phyloP scores from a whole-genome alignment of 163 green algal species.

The Coccomyxa subellipsoidea region DNA sequence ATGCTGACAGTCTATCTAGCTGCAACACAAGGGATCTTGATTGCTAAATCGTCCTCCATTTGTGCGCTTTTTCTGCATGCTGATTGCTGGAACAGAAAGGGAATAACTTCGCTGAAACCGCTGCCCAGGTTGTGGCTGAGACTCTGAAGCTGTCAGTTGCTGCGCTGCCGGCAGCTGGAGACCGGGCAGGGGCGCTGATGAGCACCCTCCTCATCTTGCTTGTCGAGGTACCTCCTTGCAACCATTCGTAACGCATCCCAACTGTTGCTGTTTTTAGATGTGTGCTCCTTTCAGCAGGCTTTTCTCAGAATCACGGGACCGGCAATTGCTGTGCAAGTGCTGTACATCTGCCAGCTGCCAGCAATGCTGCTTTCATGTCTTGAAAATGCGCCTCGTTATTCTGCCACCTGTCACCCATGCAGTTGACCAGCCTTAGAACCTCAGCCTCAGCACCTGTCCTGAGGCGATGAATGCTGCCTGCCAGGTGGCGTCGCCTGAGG shows the following conservation, averaged over 20 bases:
- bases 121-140: conserved; percentile 20
- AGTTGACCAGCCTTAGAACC: background rate
- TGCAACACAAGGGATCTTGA: no score
- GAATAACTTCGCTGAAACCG: no score
- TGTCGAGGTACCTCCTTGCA: background rate
- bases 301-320: no score
- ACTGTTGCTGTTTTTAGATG: background rate
- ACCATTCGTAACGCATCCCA: background rate
- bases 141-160: conserved; percentile 49
- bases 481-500: background rate
- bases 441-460: background rate
- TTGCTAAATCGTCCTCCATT: no score
- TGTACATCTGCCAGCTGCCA: background rate
- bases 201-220: background rate
- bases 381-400: no score
- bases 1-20: background rate
- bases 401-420: no score
- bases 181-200: background rate
- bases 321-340: background rate
- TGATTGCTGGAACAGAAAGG: no score
- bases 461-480: conserved; percentile 5
- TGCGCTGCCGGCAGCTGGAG: conserved; percentile 33
- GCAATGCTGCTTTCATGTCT: background rate
- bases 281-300: no score
- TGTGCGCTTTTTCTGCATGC: no score